Base-by-base conservation (phyloP, 2,329 filamentous ascomycete species). In the Colletotrichum sp. region DNA sequence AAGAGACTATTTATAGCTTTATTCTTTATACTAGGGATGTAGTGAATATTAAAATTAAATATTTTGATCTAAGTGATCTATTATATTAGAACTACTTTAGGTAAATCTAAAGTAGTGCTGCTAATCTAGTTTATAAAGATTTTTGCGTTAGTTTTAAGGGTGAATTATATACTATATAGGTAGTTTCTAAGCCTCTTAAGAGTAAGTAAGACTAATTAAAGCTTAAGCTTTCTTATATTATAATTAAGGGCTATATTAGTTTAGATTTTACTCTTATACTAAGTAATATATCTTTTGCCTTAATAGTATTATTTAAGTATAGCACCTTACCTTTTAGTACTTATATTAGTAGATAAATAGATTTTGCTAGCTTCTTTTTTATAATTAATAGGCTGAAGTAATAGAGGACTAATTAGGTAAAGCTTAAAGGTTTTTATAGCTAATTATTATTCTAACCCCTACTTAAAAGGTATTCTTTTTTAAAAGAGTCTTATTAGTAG, bases 271-370 rank as follows among this genome's bases (percentile, higher is more conserved):
- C 3, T 52, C 13, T 52, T 52, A 52, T 21, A 52, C 3, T 10
- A 6, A 52, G 10, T 55, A 55, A 55, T 55, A 55, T 55, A 24
- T 24, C 2, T 16, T 0, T 55, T 55, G 24, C 0, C 1, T 7
- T 55, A 55, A 13, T 55, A 55, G 1, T 55, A 55, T 55, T 55
- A 55, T 0, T 0, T 55, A 55, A 55, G 1, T 12, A 55, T 55
- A 24, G 4, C 4, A 1, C 1, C 1, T 2, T 55, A 55, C 0
- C 0, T 7, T 0, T 55, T 55, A 24, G 0, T 55, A 7, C 1
- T 55, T 55, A 55, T 55, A 55, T 55, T 24, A 55, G 0, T 55
- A 21, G 0, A 55, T 21, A 55, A 0, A 55, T 55, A 55, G 52
- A 55, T 26, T 55, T 55, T 12, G 7, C 1, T 55, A 55, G 12